Evolutionary conservation across 805 yeast species (phyloP).

Genomic region (Lipomyces kockii): DNA sequence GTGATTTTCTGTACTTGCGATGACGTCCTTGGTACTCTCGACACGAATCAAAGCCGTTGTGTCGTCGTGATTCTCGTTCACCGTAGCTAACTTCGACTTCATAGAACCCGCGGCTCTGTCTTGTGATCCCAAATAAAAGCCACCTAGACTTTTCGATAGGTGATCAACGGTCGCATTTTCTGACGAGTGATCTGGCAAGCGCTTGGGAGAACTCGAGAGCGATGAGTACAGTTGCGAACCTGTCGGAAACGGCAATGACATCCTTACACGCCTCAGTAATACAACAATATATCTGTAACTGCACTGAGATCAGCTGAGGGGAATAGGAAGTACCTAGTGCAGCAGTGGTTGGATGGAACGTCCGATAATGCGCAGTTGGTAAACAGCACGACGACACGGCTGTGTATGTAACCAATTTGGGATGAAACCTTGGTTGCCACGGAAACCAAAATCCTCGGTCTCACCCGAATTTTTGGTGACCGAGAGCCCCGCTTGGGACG

Average conservation of each 20-base stretch:
- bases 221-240: conserved; percentile 4
- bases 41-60: conserved; percentile 27
- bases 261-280: not conserved
- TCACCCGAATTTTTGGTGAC: too few species aligned
- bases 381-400: not conserved
- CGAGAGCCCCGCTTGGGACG: not conserved
- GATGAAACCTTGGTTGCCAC: not conserved
- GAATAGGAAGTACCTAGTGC: not conserved
- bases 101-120: not conserved
- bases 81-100: conserved; percentile 16
- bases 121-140: conserved; percentile 14
- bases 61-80: conserved; percentile 33
- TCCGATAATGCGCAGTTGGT: not conserved
- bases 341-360: not conserved
- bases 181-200: not conserved
- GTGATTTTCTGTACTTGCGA: not conserved
- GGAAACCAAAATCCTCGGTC: not conserved
- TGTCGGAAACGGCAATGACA: conserved; percentile 12
- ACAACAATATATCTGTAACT: not conserved
- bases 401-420: not conserved
- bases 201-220: conserved; percentile 1
- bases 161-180: conserved; percentile 26
- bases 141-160: conserved; percentile 21
- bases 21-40: conserved; percentile 12
- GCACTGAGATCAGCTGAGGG: not conserved